These are phyloP conservation scores for Tulasnella sp. DNA, from an alignment of 768 basidiomycete species.

Conservation along the genomic window DNA sequence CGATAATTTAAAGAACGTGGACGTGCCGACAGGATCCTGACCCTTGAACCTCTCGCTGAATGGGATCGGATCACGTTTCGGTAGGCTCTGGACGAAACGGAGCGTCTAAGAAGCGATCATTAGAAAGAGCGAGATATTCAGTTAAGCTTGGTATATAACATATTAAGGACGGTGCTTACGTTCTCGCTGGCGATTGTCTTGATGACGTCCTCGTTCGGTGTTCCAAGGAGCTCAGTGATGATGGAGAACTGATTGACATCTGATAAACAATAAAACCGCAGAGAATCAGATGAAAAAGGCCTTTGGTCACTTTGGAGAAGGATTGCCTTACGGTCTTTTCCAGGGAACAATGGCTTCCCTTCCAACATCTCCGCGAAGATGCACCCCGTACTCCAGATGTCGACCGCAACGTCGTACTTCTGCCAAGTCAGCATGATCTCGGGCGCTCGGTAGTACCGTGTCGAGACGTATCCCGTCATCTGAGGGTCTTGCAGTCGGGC, in stretches of 20 bases:
- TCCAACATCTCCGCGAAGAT: conserved; percentile 99
- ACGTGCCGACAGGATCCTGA: conserved; percentile 42
- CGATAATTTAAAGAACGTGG: background rate
- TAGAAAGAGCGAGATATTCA: too few relatives aligned
- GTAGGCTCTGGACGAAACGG: conserved; percentile 94
- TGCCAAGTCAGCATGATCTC: conserved; percentile 99
- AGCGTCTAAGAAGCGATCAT: too few relatives aligned
- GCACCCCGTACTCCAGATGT: conserved; percentile 99
- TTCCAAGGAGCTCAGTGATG: conserved; percentile 94
- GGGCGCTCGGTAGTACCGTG: conserved; percentile 95
- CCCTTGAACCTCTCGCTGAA: conserved; percentile 89
- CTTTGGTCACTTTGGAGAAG: background rate
- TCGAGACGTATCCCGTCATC: conserved; percentile 99
- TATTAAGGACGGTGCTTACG: conserved; percentile 36
- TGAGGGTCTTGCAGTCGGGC: conserved; percentile 99
- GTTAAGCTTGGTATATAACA: too few relatives aligned
- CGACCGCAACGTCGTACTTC: conserved; percentile 99
- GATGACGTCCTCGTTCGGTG: conserved; percentile 99
- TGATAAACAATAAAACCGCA: conserved; percentile 31
- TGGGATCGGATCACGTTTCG: conserved; percentile 90
- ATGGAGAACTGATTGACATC: conserved; percentile 99
- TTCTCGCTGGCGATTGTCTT: conserved; percentile 97
- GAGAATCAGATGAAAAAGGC: background rate
- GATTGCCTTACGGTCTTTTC: conserved; percentile 85
- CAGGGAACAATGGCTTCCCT: conserved; percentile 96